Percentiles rank a stretch among this genome's conserved stretches.
phyloP scores from a whole-genome alignment of 2,329 filamentous ascomycete species.

The Pseudocercospora cruenta region DNA sequence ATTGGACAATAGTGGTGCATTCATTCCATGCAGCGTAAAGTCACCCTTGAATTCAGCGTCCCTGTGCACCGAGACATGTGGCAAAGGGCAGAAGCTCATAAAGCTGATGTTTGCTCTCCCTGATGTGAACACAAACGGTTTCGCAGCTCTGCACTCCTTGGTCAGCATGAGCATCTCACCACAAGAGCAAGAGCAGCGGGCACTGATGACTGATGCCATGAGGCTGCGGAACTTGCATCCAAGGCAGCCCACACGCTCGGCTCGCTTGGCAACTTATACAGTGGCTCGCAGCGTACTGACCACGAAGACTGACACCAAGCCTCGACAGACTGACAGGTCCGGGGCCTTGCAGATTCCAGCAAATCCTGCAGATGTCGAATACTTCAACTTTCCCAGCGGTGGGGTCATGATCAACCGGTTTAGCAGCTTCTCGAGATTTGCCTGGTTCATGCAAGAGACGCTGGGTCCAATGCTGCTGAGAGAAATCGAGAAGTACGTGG shows the following conservation, averaged over 20 bases:
- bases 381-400: neutral
- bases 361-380: neutral
- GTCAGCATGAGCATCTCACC: neutral
- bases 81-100: neutral
- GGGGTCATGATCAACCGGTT: neutral
- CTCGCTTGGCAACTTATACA: neutral
- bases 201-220: neutral
- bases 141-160: neutral
- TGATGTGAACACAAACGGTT: neutral
- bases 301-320: neutral
- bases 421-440: neutral
- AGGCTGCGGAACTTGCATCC: neutral
- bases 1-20: neutral
- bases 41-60: neutral
- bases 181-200: neutral
- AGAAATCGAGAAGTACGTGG: neutral
- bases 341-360: neutral
- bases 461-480: neutral
- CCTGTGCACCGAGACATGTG: neutral
- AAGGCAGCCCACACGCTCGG: neutral
- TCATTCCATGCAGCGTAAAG: neutral
- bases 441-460: neutral
- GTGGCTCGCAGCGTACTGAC: neutral
- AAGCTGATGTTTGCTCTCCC: neutral
- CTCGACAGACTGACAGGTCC: neutral